A percentile compares a stretch with the other conserved stretches of the same genome.
These are phyloP conservation scores for Mucor mucedo DNA, from an alignment of 371 early-diverging fungal genomes.

Conservation along the genomic window DNA sequence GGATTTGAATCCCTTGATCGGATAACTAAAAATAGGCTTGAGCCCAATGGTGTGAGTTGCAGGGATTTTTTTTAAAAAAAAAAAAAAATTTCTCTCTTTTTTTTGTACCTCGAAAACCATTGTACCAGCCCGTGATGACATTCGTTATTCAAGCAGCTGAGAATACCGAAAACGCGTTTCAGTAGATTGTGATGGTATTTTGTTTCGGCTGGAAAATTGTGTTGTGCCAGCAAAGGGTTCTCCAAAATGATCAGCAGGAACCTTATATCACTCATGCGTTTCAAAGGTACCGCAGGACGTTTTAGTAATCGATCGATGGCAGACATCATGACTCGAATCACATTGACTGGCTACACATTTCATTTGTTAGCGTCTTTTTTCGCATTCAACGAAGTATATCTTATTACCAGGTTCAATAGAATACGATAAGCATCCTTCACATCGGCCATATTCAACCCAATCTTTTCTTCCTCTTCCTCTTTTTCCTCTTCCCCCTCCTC, in stretches of 20 bases:
- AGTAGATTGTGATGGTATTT: slow-evolving; percentile 75
- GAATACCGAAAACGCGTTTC: slow-evolving; percentile 73
- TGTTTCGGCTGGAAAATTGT: slow-evolving; percentile 69
- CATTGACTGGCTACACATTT: slow-evolving; percentile 52
- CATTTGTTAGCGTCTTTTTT: background rate
- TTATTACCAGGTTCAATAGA: slow-evolving; percentile 65
- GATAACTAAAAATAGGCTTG: slow-evolving; percentile 47
- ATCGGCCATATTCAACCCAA: slow-evolving; percentile 69
- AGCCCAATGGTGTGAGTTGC: too few relatives aligned
- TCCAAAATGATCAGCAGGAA: slow-evolving; percentile 86
- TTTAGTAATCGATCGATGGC: slow-evolving; percentile 77
- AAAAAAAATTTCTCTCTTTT: background rate
- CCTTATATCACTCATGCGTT: slow-evolving; percentile 66
- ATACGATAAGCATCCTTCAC: slow-evolving; percentile 74
- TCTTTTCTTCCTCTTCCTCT: slow-evolving; percentile 61
- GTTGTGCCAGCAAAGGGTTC: slow-evolving; percentile 75
- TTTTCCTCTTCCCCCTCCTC: slow-evolving; percentile 16
- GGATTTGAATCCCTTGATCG: slow-evolving; percentile 65
- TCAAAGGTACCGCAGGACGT: slow-evolving; percentile 74
- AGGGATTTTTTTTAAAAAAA: background rate
- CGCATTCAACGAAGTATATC: background rate
- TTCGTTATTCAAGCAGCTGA: slow-evolving; percentile 76
- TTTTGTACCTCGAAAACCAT: slow-evolving; percentile 73
- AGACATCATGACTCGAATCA: slow-evolving; percentile 78
- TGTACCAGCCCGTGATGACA: slow-evolving; percentile 78